Conservation (phyloP, 2,329 filamentous ascomycete species). For the Fusarium sp. region DNA sequence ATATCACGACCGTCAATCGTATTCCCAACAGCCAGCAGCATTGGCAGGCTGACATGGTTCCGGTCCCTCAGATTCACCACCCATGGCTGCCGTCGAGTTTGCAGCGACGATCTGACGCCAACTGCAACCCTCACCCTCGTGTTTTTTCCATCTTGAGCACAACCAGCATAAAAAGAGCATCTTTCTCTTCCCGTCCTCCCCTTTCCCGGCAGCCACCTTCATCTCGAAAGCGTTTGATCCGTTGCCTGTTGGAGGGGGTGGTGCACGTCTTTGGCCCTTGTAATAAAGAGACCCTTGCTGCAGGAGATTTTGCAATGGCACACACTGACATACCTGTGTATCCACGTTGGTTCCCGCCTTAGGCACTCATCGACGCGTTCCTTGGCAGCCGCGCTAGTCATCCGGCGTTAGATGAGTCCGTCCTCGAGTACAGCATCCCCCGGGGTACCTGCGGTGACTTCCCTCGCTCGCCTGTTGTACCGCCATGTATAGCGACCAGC, state of each 20-base stretch:
- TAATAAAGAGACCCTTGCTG: conserved; percentile 25
- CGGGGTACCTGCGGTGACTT: conserved; percentile 15
- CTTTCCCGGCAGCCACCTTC: conserved; percentile 1
- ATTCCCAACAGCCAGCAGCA: neutral
- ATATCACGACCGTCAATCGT: neutral
- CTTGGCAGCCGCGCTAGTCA: conserved; percentile 32
- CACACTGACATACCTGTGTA: conserved; percentile 13
- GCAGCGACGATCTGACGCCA: neutral
- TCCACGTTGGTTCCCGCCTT: conserved; percentile 14
- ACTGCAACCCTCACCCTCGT: neutral
- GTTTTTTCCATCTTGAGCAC: neutral
- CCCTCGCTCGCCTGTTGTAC: conserved; percentile 17
- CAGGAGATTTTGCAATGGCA: conserved; percentile 26
- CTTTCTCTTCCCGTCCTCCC: neutral
- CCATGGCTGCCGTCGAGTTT: neutral
- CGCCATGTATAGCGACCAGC: conserved; percentile 23
- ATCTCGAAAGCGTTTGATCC: conserved; percentile 10
- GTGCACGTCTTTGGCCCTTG: conserved; percentile 6
- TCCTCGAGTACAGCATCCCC: neutral
- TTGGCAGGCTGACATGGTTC: neutral
- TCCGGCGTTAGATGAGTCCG: conserved; percentile 6
- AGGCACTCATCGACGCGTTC: conserved; percentile 7
- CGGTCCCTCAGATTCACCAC: conserved; percentile 1
- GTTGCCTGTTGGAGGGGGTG: conserved; percentile 14
- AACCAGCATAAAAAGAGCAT: conserved; percentile 1